phyloP scores from a whole-genome alignment of 192 early-diverging fungal genomes.

The Linnemannia hyalina region DNA sequence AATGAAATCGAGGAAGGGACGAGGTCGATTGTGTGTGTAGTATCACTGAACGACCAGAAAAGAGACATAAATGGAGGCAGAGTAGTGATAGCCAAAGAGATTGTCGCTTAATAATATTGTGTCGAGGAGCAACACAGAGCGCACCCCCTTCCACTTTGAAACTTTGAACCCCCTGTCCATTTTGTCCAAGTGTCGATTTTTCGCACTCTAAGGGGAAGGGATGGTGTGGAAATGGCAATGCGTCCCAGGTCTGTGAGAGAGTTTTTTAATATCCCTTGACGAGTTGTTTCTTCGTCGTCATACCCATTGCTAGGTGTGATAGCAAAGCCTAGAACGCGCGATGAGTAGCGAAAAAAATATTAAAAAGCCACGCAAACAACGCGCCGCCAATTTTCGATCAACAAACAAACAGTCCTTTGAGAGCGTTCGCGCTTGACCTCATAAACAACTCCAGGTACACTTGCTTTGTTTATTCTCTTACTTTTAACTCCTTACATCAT shows the following conservation, averaged over 20 bases:
- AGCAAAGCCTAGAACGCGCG: too few species aligned
- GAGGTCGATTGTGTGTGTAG: not conserved
- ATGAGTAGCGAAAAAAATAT: not conserved
- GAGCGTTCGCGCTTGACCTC: not conserved
- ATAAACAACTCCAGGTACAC: not conserved
- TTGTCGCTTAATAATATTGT: not conserved
- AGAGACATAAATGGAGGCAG: not conserved
- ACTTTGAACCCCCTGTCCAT: not conserved
- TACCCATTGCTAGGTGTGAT: not conserved
- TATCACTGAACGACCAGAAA: not conserved
- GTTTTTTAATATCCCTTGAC: not conserved
- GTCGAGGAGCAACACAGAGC: not conserved
- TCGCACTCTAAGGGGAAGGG: not conserved
- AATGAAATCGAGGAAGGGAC: not conserved
- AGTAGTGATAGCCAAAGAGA: not conserved
- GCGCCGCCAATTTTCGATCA: not conserved
- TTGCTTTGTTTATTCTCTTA: not conserved
- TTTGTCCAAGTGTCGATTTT: not conserved
- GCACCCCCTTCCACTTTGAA: not conserved
- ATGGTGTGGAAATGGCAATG: not conserved
- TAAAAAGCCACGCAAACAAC: not conserved
- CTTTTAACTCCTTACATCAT: not conserved
- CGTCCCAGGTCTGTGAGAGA: not conserved
- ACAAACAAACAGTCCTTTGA: not conserved
- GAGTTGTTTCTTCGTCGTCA: not conserved